Evolutionary conservation across 2,329 filamentous ascomycete species (phyloP).

Genomic region (Colletotrichum tofieldiae): DNA sequence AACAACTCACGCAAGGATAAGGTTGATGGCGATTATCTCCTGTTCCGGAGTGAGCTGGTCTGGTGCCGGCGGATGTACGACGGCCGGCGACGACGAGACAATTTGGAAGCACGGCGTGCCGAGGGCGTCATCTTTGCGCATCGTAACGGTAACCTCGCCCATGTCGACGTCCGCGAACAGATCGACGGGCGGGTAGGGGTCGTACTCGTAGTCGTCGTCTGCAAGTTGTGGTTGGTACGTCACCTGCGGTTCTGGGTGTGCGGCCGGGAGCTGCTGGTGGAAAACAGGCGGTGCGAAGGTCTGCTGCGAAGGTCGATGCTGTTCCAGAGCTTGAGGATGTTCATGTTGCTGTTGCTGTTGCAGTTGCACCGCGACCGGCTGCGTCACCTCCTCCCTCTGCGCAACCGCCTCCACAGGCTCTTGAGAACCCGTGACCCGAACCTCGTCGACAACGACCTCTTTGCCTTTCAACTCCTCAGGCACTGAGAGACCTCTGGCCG

Average conservation of each 20-base stretch:
- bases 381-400: background rate
- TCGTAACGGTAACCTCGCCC: conserved; percentile 57
- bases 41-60: conserved; percentile 55
- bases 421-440: background rate
- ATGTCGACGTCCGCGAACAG: conserved; percentile 54
- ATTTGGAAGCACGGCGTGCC: conserved; percentile 62
- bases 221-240: conserved; percentile 7
- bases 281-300: conserved; percentile 4
- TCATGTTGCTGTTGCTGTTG: conserved; percentile 14
- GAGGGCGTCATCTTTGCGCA: conserved; percentile 59
- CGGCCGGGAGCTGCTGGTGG: conserved; percentile 23
- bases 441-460: conserved; percentile 10
- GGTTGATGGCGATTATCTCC: conserved; percentile 66
- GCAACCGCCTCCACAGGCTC: background rate
- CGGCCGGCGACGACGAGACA: conserved; percentile 48
- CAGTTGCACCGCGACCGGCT: conserved; percentile 9
- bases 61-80: conserved; percentile 38
- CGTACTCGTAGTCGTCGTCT: conserved; percentile 24
- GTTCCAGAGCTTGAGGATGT: background rate
- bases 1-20: conserved; percentile 65
- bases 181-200: conserved; percentile 44
- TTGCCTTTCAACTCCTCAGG: conserved; percentile 23
- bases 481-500: conserved; percentile 43
- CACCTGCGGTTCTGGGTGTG: conserved; percentile 28
- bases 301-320: background rate